A percentile compares a stretch with the other conserved stretches of the same genome.
Evolutionary conservation across 495 filamentous ascomycete species (phyloP).

Genomic region (Oleoguttula mirabilis): DNA sequence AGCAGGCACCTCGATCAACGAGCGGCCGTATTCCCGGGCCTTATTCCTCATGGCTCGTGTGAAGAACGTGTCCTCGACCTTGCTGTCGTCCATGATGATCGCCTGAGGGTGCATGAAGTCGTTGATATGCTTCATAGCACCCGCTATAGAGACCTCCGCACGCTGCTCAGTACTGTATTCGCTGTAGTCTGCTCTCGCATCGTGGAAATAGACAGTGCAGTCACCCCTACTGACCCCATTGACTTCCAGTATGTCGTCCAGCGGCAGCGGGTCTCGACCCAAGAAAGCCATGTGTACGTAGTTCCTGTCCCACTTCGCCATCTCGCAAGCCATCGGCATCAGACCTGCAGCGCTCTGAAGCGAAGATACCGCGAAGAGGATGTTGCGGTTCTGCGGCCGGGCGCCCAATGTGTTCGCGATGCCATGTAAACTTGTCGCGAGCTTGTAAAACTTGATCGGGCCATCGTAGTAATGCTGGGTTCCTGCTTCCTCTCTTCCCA

Average conservation of each 20-base stretch:
- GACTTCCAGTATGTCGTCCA: slow-evolving; percentile 41
- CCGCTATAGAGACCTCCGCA: slow-evolving; percentile 29
- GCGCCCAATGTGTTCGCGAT: slow-evolving; percentile 27
- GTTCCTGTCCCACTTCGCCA: slow-evolving; percentile 43
- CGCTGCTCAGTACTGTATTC: slow-evolving; percentile 39
- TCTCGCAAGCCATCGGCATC: slow-evolving; percentile 50
- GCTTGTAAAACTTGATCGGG: slow-evolving; percentile 41
- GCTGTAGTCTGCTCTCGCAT: slow-evolving; percentile 43
- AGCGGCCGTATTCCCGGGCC: slow-evolving; percentile 30
- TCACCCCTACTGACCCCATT: slow-evolving; percentile 42
- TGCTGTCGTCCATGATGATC: slow-evolving; percentile 40
- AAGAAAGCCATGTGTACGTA: slow-evolving; percentile 49
- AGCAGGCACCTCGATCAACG: slow-evolving; percentile 57
- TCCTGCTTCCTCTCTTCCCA: slow-evolving; percentile 15
- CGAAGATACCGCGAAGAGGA: slow-evolving; percentile 47
- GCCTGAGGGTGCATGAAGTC: slow-evolving; percentile 48
- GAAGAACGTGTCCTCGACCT: slow-evolving; percentile 44
- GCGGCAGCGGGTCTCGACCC: slow-evolving; percentile 40
- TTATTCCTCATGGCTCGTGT: slow-evolving; percentile 38
- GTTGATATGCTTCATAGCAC: slow-evolving; percentile 35
- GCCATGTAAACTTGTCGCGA: slow-evolving; percentile 39
- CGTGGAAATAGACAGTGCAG: slow-evolving; percentile 47
- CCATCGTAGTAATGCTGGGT: slow-evolving; percentile 42
- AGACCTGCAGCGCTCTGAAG: slow-evolving; percentile 43
- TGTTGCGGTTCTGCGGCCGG: slow-evolving; percentile 36